Evolutionary conservation across 805 yeast genomes (phyloP), one percentile per base, ranked within the genome.

Genomic region (Hanseniaspora clermontiae): DNA sequence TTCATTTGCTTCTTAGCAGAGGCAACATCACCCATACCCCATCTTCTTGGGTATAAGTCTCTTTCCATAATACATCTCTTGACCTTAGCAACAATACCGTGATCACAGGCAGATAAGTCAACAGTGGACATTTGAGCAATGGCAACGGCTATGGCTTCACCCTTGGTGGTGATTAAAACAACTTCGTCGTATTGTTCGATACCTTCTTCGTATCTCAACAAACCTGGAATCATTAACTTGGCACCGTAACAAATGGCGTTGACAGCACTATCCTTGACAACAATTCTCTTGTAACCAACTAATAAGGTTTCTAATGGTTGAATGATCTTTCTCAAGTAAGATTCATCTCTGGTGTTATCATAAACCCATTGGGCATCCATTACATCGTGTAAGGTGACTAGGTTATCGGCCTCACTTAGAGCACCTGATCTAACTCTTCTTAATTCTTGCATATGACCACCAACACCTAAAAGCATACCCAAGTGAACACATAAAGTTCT

Each of bases 41-140:
- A 93, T 80, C 97, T 84, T 80, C 98, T 86, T 74, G 98, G 98
- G 73, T 93, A 93, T 53, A 95, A 81, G 72, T 93, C 98, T 77
- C 98, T 84, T 77, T 93, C 98, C 98, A 93, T 93, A 66, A 93
- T 93, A 77, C 97, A 91, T 77, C 98, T 87, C 80, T 93, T 93
- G 68, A 93, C 95, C 77, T 87, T 89, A 63, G 98, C 96, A 67
- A 91, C 98, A 59, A 90, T 89, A 67, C 98, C 98, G 70, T 93
- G 98, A 73, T 93, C 98, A 74, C 97, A 91, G 36, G 93, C 75
- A 60, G 96, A 90, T 65, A 93, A 78, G 70, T 93, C 98, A 59
- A 90, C 97, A 59, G 97, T 88, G 58, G 97, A 84, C 98, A 93
- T 93, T 76, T 91, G 97, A 59, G 97, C 97, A 73, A 90, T 83